Evolutionary conservation across 2,329 filamentous ascomycete genomes (phyloP), one percentile per base, ranked within the genome.

Genomic region (Colletotrichum theobromicola): DNA sequence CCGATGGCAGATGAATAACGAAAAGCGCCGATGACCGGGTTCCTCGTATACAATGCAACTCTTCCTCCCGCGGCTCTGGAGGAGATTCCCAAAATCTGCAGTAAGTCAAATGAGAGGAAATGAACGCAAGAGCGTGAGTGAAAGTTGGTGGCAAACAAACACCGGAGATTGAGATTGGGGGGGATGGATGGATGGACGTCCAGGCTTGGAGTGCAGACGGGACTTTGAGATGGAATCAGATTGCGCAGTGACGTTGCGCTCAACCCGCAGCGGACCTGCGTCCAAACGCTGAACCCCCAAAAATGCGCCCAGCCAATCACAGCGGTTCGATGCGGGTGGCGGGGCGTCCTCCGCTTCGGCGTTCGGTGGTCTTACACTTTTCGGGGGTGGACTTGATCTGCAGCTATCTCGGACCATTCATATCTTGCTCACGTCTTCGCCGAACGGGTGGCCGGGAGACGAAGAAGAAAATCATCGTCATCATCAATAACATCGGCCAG

Each of bases 261-360:
- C 24, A 12, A 24, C 55, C 70, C n/a, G n/a, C n/a, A n/a, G n/a
- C n/a, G n/a, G n/a, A n/a, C n/a, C n/a, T n/a, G n/a, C n/a, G n/a
- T n/a, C n/a, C n/a, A n/a, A n/a, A n/a, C n/a, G n/a, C n/a, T n/a
- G n/a, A n/a, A n/a, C n/a, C n/a, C n/a, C n/a, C n/a, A n/a, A n/a
- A n/a, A n/a, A 10, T 42, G 16, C 58, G 42, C 67, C 63, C 24
- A 12, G 28, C 55, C 70, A 63, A 67, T 69, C 57, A 26, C 32
- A 30, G 42, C 4, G 5, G 26, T 15, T 26, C 4, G 30, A 3
- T 3, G 6, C 16, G 5, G 9, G 60, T 53, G 21, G 67, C 34
- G 24, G 55, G 67, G 72, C 62, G n/a, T 24, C 61, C 58, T 58
- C 68, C 67, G 62, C 62, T 46, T 74, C 72, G 72, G 72, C 62